Evolutionary conservation across 1,284 basidiomycete genomes (phyloP).

Genomic region (Rhodotorula sp.): DNA sequence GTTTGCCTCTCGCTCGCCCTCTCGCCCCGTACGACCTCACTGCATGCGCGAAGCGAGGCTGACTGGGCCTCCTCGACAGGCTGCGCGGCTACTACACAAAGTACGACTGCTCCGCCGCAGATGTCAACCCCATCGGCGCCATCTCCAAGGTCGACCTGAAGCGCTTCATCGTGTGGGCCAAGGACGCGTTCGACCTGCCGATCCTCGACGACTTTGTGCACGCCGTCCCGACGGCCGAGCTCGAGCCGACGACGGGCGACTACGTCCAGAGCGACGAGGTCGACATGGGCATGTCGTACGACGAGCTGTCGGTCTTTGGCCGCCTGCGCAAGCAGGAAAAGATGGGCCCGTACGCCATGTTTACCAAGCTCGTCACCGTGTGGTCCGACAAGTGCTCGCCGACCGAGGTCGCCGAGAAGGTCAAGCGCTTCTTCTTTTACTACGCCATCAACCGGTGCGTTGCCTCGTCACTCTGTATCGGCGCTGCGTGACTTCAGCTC

Average conservation of each 20-base stretch:
- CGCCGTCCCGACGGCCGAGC: slow-evolving; percentile 90
- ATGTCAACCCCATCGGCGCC: slow-evolving; percentile 96
- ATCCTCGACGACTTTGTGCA: slow-evolving; percentile 80
- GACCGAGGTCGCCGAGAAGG: slow-evolving; percentile 87
- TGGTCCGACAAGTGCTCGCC: slow-evolving; percentile 80
- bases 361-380: slow-evolving; percentile 87
- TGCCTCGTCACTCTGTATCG: background rate
- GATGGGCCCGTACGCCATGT: slow-evolving; percentile 95
- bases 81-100: slow-evolving; percentile 96
- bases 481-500: background rate
- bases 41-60: background rate
- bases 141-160: slow-evolving; percentile 98
- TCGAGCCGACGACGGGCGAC: slow-evolving; percentile 90
- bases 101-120: slow-evolving; percentile 79
- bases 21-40: too few relatives aligned
- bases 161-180: slow-evolving; percentile 86
- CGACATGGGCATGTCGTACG: slow-evolving; percentile 87
- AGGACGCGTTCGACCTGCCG: slow-evolving; percentile 76
- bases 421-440: slow-evolving; percentile 96
- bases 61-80: slow-evolving; percentile 53
- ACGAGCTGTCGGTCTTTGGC: slow-evolving; percentile 91
- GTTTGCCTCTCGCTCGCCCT: slow-evolving; percentile 12
- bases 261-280: slow-evolving; percentile 97
- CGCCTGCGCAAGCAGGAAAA: slow-evolving; percentile 93
- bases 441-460: slow-evolving; percentile 74